These are phyloP conservation scores for Sugiyamaella sp. DNA, from an alignment of 1,139 yeast genomes.

Conservation along the genomic window DNA sequence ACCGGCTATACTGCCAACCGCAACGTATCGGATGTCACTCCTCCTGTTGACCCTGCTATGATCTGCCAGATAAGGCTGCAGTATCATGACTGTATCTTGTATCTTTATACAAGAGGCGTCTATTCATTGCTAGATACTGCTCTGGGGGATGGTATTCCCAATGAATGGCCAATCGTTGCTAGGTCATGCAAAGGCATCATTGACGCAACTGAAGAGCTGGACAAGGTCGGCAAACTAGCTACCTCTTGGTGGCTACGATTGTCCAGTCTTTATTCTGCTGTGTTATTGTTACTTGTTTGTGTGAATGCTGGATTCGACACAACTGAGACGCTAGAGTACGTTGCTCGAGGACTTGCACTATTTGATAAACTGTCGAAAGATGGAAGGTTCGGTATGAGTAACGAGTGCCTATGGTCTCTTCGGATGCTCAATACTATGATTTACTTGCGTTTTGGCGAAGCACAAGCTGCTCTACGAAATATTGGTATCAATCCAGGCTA, in stretches of 20 bases:
- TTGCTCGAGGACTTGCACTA: conserved; percentile 36
- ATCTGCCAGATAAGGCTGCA: conserved; percentile 29
- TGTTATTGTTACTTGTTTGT: conserved; percentile 51
- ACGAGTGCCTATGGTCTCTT: conserved; percentile 66
- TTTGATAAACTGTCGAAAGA: conserved; percentile 46
- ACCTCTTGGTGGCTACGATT: conserved; percentile 62
- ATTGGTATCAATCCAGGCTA: conserved; percentile 63
- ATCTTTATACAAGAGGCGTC: conserved; percentile 27
- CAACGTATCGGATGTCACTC: neutral
- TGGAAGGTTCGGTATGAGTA: conserved; percentile 59
- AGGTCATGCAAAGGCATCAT: conserved; percentile 32
- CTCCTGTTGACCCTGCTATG: conserved; percentile 25
- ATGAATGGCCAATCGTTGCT: conserved; percentile 25
- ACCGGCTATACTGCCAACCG: conserved; percentile 3
- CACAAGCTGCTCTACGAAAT: conserved; percentile 40
- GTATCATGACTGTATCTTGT: conserved; percentile 30
- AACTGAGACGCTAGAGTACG: conserved; percentile 30
- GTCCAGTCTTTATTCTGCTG: conserved; percentile 52
- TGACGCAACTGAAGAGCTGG: conserved; percentile 44
- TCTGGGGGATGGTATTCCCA: conserved; percentile 23
- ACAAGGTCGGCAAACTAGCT: conserved; percentile 29
- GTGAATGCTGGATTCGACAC: conserved; percentile 47
- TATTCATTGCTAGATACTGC: conserved; percentile 27
- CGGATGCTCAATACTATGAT: conserved; percentile 59
- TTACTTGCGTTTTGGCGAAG: conserved; percentile 51